Evolutionary conservation across 2,329 filamentous ascomycete genomes (phyloP), one percentile per base, ranked within the genome.

Genomic region (Pestalotiopsis fici): DNA sequence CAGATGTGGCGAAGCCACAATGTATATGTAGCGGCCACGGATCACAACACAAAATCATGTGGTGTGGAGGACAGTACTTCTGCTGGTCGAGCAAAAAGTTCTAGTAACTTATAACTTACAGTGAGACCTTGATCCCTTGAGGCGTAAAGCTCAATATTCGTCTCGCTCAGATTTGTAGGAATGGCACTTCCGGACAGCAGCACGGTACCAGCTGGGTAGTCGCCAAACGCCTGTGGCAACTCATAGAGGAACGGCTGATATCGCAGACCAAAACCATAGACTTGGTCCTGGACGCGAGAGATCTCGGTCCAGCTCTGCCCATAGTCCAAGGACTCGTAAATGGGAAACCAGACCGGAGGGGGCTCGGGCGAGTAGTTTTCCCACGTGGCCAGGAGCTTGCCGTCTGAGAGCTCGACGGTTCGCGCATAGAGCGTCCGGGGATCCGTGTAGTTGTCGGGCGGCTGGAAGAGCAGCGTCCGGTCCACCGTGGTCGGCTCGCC

Each of bases 231-330:
- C 55, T 85, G 79, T 0, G 88, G 86, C 3, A 93, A 83, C 70
- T 88, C 84, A 72, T 91, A 92, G 15, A 93, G 81, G 76, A 88
- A 87, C 0, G 91, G 91, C 73, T 93, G 91, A 73, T 92, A 92
- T 35, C 89, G 85, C 65, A 92, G 76, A 23, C 91, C 91, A 81
- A 87, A 89, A 55, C 85, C 85, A 70, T 91, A 90, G 35, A 86
- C 87, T 61, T 86, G 83, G 74, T 93, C 91, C 15, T 87, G 81
- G 11, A 93, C 87, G 18, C 83, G 83, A 4, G 89, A 88, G 62
- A 91, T 81, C 74, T 91, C 85, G 18, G 82, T 81, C 91, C 91
- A 93, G 1, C 85, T 88, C 64, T 81, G 74, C 13, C 88, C 88
- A 43, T 82, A 78, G 73, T 90, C 86, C n/a, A 73, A 78, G 50